A percentile compares a stretch with the other conserved stretches of the same genome.
phyloP scores from a whole-genome alignment of 2,329 filamentous ascomycete genomes.

The Xylariaceae sp. region DNA sequence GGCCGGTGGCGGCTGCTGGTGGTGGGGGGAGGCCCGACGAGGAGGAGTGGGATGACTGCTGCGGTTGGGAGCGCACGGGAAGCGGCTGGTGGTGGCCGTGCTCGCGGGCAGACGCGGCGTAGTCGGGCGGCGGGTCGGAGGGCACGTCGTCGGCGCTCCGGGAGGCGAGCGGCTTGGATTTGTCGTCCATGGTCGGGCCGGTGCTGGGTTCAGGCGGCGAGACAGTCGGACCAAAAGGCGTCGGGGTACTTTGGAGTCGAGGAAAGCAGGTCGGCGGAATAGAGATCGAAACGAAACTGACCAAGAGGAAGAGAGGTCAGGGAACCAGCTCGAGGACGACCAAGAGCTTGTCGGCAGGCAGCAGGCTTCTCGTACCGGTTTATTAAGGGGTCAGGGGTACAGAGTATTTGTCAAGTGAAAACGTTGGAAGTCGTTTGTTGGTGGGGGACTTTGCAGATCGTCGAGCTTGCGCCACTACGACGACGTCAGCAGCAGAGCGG shows the following conservation, averaged over 20 bases:
- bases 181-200: slow-evolving; percentile 8
- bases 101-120: slow-evolving; percentile 34
- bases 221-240: neutral
- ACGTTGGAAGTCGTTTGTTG: too few relatives aligned
- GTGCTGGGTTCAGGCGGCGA: neutral
- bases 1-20: slow-evolving; percentile 9
- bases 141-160: slow-evolving; percentile 15
- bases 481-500: too few relatives aligned
- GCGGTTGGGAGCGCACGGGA: slow-evolving; percentile 11
- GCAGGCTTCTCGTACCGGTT: too few relatives aligned
- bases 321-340: too few relatives aligned
- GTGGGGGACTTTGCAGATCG: too few relatives aligned
- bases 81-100: slow-evolving; percentile 19
- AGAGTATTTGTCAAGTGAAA: too few relatives aligned
- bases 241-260: neutral
- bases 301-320: too few relatives aligned
- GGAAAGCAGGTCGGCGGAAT: too few relatives aligned
- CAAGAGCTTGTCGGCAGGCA: too few relatives aligned
- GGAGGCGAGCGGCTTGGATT: slow-evolving; percentile 10
- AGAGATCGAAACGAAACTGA: too few relatives aligned
- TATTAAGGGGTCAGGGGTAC: too few relatives aligned
- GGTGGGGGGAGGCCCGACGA: slow-evolving; percentile 1
- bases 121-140: slow-evolving; percentile 38
- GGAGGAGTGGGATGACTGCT: neutral
- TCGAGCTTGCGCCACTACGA: too few relatives aligned